Conservation (phyloP, 305 asterid species). For the Andrographis paniculata region DNA sequence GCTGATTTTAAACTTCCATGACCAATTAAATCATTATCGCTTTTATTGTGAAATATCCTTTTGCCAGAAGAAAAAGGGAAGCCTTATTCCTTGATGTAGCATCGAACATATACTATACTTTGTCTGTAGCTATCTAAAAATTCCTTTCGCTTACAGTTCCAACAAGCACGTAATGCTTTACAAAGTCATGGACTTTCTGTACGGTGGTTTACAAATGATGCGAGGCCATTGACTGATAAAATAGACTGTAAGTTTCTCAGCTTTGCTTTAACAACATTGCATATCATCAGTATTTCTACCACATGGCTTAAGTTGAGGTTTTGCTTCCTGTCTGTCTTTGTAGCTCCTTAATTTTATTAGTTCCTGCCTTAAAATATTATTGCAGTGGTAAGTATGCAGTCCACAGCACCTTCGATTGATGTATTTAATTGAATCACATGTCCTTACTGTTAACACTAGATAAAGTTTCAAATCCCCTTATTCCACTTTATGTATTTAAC, state of each 20-base stretch:
- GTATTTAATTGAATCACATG: too few species aligned
- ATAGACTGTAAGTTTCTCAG: slow-evolving; percentile 42
- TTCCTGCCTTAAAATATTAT: too few species aligned
- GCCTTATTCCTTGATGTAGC: not conserved
- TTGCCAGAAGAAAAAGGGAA: not conserved
- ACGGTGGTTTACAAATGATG: slow-evolving; percentile 49
- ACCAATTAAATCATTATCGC: too few species aligned
- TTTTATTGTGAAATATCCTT: too few species aligned
- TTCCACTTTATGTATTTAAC: too few species aligned
- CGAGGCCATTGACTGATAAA: slow-evolving; percentile 36
- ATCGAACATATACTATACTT: not conserved
- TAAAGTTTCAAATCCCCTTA: too few species aligned
- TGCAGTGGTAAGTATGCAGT: too few species aligned
- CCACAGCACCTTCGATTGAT: too few species aligned
- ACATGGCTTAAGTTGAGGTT: slow-evolving; percentile 1
- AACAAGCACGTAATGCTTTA: slow-evolving; percentile 35
- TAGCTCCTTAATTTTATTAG: too few species aligned
- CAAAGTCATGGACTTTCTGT: slow-evolving; percentile 37
- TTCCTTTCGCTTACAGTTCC: slow-evolving; percentile 48
- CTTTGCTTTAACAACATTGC: slow-evolving; percentile 9
- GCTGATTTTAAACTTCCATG: too few species aligned
- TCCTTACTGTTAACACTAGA: too few species aligned
- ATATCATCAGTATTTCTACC: slow-evolving; percentile 10
- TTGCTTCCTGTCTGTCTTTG: too few species aligned
- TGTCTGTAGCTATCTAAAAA: slow-evolving; percentile 5